phyloP scores from a whole-genome alignment of 2,329 filamentous ascomycete species.

The Pseudocercospora fijiensis region DNA sequence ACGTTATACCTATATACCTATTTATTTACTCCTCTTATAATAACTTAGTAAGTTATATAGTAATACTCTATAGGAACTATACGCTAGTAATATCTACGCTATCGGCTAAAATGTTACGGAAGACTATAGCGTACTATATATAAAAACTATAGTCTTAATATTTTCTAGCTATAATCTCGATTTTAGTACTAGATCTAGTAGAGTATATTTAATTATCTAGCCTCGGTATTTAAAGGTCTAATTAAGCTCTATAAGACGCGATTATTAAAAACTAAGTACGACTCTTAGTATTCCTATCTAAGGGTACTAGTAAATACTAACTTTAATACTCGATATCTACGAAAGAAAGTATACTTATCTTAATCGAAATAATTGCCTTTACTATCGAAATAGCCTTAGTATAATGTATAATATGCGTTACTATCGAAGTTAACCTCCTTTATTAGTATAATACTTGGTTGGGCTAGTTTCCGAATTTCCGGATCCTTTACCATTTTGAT shows the following conservation, averaged over 20 bases:
- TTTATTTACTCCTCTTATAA: no score
- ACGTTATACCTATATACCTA: no score
- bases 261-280: neutral
- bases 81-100: conserved; percentile 39
- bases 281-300: neutral
- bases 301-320: neutral
- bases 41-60: conserved; percentile 51
- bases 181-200: conserved; percentile 31
- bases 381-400: neutral
- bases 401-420: neutral
- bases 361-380: neutral
- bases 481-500: neutral
- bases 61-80: conserved; percentile 41
- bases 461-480: neutral
- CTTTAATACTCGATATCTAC: neutral
- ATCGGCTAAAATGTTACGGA: conserved; percentile 43
- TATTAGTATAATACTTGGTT: neutral
- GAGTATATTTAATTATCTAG: conserved; percentile 24
- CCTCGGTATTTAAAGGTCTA: conserved; percentile 16
- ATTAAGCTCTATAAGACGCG: conserved; percentile 15
- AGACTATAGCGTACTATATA: conserved; percentile 53
- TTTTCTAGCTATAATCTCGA: conserved; percentile 33
- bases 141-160: conserved; percentile 42
- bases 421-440: neutral
- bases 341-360: neutral